These are phyloP conservation scores for Diaporthe ilicicola DNA, from an alignment of 2,329 filamentous ascomycete species.

Conservation along the genomic window DNA sequence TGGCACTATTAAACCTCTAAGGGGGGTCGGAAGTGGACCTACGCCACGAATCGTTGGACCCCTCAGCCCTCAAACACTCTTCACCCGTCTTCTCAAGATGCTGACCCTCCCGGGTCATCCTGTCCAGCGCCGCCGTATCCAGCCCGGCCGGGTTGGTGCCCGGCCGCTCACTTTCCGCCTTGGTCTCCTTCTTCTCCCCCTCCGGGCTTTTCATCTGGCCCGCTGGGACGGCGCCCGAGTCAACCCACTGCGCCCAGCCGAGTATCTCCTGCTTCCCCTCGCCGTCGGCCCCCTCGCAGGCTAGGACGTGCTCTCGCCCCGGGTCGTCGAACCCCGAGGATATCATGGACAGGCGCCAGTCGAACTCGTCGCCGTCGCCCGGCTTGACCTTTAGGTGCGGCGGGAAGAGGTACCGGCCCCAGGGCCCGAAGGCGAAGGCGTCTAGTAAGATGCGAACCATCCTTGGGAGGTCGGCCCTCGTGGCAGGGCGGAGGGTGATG, in stretches of 20 bases:
- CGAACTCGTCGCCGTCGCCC: slow-evolving; percentile 6
- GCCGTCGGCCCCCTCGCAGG: neutral
- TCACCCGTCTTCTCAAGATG: neutral
- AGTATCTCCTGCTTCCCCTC: neutral
- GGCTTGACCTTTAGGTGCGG: neutral
- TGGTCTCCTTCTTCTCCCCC: neutral
- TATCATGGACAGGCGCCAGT: slow-evolving; percentile 19
- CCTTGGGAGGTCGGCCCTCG: slow-evolving; percentile 1
- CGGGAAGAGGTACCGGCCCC: slow-evolving; percentile 22
- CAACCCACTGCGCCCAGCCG: slow-evolving; percentile 31
- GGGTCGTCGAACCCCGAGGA: neutral
- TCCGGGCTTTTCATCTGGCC: neutral
- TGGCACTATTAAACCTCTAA: too few species aligned
- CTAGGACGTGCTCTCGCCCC: neutral
- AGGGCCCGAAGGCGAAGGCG: slow-evolving; percentile 19
- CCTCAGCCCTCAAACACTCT: neutral
- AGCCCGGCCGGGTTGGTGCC: slow-evolving; percentile 6
- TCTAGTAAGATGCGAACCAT: slow-evolving; percentile 15
- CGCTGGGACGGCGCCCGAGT: neutral
- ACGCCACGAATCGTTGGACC: neutral
- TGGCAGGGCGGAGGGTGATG: slow-evolving; percentile 17
- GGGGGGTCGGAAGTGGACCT: neutral
- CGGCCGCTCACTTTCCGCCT: neutral
- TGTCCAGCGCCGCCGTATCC: neutral
- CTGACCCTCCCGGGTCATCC: neutral